Evolutionary conservation across 116 monocot species (phyloP).

Genomic region (Posidonia oceanica): DNA sequence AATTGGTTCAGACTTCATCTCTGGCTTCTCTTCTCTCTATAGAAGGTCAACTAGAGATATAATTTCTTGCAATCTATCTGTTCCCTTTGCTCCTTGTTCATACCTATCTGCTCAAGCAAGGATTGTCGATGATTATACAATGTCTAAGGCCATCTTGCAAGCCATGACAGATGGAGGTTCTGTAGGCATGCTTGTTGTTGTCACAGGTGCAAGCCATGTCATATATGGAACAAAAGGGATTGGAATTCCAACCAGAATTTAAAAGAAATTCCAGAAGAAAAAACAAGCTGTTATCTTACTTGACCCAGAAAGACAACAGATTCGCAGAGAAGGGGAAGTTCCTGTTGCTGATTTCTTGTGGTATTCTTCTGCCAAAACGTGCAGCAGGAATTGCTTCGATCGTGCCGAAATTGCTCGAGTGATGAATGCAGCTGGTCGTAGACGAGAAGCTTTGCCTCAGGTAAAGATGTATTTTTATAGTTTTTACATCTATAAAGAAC

Average conservation of each 20-base stretch:
- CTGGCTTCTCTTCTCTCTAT: constrained; percentile 69
- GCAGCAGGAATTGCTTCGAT: constrained; percentile 97
- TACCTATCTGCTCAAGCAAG: constrained; percentile 78
- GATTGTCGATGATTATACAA: constrained; percentile 89
- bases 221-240: constrained; percentile 91
- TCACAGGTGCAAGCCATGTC: constrained; percentile 92
- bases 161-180: constrained; percentile 58
- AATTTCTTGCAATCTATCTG: constrained; percentile 38
- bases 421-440: constrained; percentile 95
- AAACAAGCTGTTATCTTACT: constrained; percentile 85
- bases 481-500: neutral
- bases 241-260: constrained; percentile 90
- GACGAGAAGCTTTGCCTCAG: constrained; percentile 86
- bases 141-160: constrained; percentile 74
- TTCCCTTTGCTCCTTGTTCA: constrained; percentile 71
- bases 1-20: constrained; percentile 84
- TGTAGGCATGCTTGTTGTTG: constrained; percentile 73
- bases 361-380: constrained; percentile 95
- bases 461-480: constrained; percentile 16
- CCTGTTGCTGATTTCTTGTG: constrained; percentile 96
- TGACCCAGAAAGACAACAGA: constrained; percentile 79
- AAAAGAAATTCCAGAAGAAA: constrained; percentile 83
- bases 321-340: constrained; percentile 85
- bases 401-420: constrained; percentile 97
- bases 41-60: constrained; percentile 53